These are phyloP conservation scores for Coleophoma crateriformis DNA, from an alignment of 2,329 filamentous ascomycete species.

Conservation along the genomic window DNA sequence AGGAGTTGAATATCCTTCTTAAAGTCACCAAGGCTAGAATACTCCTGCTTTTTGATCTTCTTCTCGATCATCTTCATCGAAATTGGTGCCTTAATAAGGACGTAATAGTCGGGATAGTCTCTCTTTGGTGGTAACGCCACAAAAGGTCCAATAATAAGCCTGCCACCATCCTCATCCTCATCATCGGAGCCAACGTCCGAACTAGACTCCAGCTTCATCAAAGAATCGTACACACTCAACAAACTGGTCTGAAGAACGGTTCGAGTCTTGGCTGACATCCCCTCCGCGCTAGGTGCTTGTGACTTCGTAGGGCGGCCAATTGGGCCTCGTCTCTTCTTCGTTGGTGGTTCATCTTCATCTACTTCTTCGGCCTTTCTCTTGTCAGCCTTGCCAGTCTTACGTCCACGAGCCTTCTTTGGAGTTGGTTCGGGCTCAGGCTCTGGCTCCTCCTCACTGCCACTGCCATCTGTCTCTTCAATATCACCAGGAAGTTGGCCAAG, in stretches of 20 bases:
- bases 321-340: constrained; percentile 72
- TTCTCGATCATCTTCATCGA: constrained; percentile 93
- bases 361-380: constrained; percentile 79
- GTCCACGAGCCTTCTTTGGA: constrained; percentile 75
- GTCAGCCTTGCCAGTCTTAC: constrained; percentile 64
- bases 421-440: constrained; percentile 48
- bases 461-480: constrained; percentile 62
- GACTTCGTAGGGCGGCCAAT: constrained; percentile 56
- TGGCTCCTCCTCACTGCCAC: constrained; percentile 69
- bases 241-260: constrained; percentile 75
- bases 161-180: constrained; percentile 52
- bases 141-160: constrained; percentile 89
- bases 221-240: constrained; percentile 67
- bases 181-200: constrained; percentile 53
- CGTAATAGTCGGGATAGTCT: constrained; percentile 91
- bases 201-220: constrained; percentile 82
- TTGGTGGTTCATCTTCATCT: constrained; percentile 63
- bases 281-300: constrained; percentile 37
- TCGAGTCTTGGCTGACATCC: constrained; percentile 64
- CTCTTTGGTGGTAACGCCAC: constrained; percentile 84
- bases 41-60: constrained; percentile 95
- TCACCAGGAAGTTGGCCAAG: constrained; percentile 22
- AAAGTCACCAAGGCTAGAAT: constrained; percentile 75
- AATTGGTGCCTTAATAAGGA: constrained; percentile 87
- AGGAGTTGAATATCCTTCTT: constrained; percentile 76